These are phyloP conservation scores for Rasamsonia emersonii DNA, from an alignment of 2,329 filamentous ascomycete species.

Conservation along the genomic window DNA sequence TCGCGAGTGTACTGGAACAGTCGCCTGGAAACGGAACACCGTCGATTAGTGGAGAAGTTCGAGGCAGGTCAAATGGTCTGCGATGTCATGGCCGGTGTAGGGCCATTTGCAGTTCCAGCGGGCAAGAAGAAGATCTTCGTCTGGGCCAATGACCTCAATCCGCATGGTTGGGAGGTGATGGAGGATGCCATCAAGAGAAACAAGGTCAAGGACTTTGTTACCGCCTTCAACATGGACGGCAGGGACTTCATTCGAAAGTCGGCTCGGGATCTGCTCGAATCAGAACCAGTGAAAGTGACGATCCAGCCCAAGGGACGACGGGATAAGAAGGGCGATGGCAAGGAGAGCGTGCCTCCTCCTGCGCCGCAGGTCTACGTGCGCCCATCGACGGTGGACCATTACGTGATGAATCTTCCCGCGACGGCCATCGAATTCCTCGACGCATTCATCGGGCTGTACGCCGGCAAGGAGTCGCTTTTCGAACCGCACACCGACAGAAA, in stretches of 20 bases:
- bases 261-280: constrained; percentile 46
- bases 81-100: constrained; percentile 96
- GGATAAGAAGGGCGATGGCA: constrained; percentile 14
- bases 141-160: constrained; percentile 95
- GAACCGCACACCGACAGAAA: constrained; percentile 47
- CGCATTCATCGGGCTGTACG: constrained; percentile 70
- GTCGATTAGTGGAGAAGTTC: constrained; percentile 67
- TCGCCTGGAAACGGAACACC: constrained; percentile 81
- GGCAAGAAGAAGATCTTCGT: constrained; percentile 87
- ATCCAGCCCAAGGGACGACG: constrained; percentile 39
- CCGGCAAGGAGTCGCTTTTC: constrained; percentile 60
- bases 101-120: constrained; percentile 86
- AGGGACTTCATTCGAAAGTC: constrained; percentile 67
- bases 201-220: constrained; percentile 70
- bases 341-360: constrained; percentile 22
- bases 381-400: constrained; percentile 77
- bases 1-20: constrained; percentile 98
- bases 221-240: constrained; percentile 73
- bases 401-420: constrained; percentile 95
- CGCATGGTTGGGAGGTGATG: constrained; percentile 70
- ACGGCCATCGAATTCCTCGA: constrained; percentile 77
- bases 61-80: constrained; percentile 78
- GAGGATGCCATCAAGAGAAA: constrained; percentile 63
- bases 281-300: constrained; percentile 43
- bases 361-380: constrained; percentile 21